These are phyloP conservation scores for Zoysia pacifica DNA, from an alignment of 176 grass and related monocot species.

Conservation along the genomic window DNA sequence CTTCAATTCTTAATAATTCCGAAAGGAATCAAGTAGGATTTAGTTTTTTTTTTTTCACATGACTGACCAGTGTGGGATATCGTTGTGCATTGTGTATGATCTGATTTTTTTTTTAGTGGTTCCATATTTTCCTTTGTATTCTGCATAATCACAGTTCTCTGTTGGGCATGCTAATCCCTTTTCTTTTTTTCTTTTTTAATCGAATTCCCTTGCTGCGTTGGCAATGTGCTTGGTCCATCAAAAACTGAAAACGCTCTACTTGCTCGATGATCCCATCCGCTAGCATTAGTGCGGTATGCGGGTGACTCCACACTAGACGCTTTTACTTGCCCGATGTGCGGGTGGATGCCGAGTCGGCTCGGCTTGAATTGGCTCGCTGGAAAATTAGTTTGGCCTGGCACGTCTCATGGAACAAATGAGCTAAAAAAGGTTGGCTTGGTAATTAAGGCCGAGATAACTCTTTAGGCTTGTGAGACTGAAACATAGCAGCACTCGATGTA, in stretches of 20 bases:
- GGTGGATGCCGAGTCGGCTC: too few species aligned
- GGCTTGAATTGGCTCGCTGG: too few species aligned
- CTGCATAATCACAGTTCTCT: not conserved
- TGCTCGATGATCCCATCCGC: not conserved
- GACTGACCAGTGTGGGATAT: not conserved
- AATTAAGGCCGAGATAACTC: too few species aligned
- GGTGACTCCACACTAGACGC: not conserved
- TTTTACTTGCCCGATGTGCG: too few species aligned
- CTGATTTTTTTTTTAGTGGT: not conserved
- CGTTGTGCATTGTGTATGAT: too few species aligned
- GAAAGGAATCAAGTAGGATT: not conserved
- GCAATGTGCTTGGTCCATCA: not conserved
- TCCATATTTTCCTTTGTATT: not conserved
- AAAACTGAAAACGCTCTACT: not conserved
- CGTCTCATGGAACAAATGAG: too few species aligned
- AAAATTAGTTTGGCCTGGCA: too few species aligned
- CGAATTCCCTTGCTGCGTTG: not conserved
- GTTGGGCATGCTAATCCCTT: not conserved
- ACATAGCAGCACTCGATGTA: too few species aligned
- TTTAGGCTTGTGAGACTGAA: too few species aligned
- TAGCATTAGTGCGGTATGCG: not conserved
- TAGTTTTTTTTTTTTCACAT: constrained; percentile 7
- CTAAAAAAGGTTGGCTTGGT: too few species aligned
- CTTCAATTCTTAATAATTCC: too few species aligned
- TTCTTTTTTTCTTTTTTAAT: too few species aligned